These are phyloP conservation scores for Mycena epipterygia DNA, from an alignment of 768 basidiomycete species.

Conservation along the genomic window DNA sequence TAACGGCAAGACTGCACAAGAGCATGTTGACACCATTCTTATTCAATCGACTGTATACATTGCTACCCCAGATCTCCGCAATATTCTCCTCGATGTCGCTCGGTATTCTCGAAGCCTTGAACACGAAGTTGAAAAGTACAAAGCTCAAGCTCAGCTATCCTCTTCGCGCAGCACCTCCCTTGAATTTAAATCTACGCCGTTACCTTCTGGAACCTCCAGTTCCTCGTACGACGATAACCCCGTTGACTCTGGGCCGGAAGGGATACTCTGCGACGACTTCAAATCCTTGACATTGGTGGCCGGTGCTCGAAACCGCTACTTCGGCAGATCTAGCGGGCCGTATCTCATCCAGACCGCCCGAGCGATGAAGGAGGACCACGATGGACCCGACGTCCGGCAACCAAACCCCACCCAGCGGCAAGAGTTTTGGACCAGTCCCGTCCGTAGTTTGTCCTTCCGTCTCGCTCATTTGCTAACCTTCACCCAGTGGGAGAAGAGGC, in stretches of 20 bases:
- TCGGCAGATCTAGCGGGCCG: constrained; percentile 47
- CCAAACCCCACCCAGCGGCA: constrained; percentile 20
- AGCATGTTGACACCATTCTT: constrained; percentile 44
- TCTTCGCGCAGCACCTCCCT: neutral
- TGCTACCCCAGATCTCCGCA: constrained; percentile 23
- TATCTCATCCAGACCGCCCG: constrained; percentile 50
- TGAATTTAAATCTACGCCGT: neutral
- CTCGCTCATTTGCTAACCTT: neutral
- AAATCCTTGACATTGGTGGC: neutral
- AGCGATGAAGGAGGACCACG: constrained; percentile 54
- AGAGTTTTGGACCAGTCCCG: constrained; percentile 42
- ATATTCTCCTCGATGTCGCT: constrained; percentile 28
- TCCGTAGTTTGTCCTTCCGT: constrained; percentile 26
- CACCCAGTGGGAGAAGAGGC: constrained; percentile 23
- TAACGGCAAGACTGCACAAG: constrained; percentile 58
- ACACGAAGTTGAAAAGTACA: constrained; percentile 6
- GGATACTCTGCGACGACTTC: constrained; percentile 15
- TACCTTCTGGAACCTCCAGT: neutral
- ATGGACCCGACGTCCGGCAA: constrained; percentile 37
- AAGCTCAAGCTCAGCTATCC: neutral
- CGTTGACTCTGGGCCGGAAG: constrained; percentile 18
- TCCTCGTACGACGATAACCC: neutral
- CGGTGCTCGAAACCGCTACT: constrained; percentile 35
- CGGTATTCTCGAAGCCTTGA: constrained; percentile 30
- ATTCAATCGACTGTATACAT: constrained; percentile 34